Conservation (phyloP, 164 flowering plant genomes). For the Annona squamosa region DNA sequence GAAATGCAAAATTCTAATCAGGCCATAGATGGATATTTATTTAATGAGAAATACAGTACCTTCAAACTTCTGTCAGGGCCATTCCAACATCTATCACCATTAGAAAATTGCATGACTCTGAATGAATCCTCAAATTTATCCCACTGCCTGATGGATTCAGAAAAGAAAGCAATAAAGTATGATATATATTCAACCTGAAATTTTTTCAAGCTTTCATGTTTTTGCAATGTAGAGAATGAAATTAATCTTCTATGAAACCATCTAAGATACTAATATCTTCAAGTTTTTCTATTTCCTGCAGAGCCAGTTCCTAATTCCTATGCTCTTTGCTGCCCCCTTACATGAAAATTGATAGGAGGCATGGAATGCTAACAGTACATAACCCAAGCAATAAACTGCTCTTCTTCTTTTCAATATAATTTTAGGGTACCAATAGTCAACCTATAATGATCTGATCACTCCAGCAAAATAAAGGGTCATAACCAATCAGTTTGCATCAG, state of each 20-base stretch:
- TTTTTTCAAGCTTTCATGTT: background rate
- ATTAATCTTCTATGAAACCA: background rate
- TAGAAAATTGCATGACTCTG: conserved; percentile 55
- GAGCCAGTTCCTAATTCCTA: background rate
- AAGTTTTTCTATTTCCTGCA: background rate
- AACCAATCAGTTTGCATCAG: too few species aligned
- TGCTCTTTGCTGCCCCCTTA: background rate
- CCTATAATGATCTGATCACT: background rate
- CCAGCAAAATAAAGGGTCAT: background rate
- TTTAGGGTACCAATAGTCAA: background rate
- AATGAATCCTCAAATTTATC: conserved; percentile 87
- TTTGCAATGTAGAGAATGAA: background rate
- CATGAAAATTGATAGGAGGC: background rate
- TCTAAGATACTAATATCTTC: background rate
- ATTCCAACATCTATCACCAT: conserved; percentile 95
- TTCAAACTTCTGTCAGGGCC: conserved; percentile 95
- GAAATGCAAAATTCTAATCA: background rate
- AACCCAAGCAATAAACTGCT: background rate
- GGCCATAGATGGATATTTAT: background rate
- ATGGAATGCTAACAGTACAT: background rate
- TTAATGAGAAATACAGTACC: conserved; percentile 33
- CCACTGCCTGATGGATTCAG: conserved; percentile 51
- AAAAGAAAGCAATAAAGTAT: conserved; percentile 4
- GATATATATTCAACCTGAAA: background rate
- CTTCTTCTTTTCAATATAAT: background rate